phyloP scores from a whole-genome alignment of 2,329 filamentous ascomycete genomes.

The Monilinia vaccinii-corymbosi region DNA sequence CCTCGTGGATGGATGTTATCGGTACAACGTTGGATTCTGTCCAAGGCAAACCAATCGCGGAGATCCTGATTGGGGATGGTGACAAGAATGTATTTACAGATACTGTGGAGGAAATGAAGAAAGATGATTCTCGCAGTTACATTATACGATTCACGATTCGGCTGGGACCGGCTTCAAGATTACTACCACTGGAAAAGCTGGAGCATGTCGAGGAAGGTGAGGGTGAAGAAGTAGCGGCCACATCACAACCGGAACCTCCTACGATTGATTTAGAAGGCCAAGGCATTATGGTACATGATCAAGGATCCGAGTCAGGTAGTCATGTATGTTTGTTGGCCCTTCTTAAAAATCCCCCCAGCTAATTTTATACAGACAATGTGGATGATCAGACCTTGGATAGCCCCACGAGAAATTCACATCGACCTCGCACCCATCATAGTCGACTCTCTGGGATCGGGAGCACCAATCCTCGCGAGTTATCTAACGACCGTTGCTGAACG shows the following conservation, averaged over 20 bases:
- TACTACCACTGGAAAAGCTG: conserved; percentile 38
- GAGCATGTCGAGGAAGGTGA: conserved; percentile 19
- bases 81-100: conserved; percentile 75
- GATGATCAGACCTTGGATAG: conserved; percentile 92
- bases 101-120: conserved; percentile 78
- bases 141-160: conserved; percentile 73
- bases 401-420: conserved; percentile 88
- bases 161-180: conserved; percentile 59
- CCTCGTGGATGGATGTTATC: conserved; percentile 89
- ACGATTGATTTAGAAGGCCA: conserved; percentile 83
- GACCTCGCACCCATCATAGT: conserved; percentile 84
- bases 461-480: conserved; percentile 89
- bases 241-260: conserved; percentile 33
- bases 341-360: conserved; percentile 20
- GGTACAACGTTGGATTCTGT: conserved; percentile 68
- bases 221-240: conserved; percentile 26
- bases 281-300: conserved; percentile 96
- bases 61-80: conserved; percentile 62
- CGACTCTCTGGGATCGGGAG: conserved; percentile 86
- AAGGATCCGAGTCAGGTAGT: conserved; percentile 73
- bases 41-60: conserved; percentile 66
- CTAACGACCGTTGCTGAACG: conserved; percentile 82
- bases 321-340: conserved; percentile 57
- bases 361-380: conserved; percentile 73
- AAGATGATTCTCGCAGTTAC: conserved; percentile 86